Conservation (phyloP, 2,329 filamentous ascomycete genomes). For the Ophiostoma novo-ulmi region DNA sequence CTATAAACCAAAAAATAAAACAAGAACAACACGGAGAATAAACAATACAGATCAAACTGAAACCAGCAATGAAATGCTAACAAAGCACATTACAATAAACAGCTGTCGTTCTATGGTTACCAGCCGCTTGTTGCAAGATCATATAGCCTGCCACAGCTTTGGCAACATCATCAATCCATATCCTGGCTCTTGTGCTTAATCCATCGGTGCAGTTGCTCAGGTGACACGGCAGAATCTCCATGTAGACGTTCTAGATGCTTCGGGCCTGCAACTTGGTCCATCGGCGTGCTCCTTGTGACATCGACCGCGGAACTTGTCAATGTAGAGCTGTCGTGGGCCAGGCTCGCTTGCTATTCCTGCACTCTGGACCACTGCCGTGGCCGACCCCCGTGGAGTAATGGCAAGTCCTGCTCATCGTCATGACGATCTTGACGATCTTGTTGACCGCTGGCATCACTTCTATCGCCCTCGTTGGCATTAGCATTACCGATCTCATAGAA, state of each 20-base stretch:
- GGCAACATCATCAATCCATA: neutral
- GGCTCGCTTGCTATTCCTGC: conserved; percentile 27
- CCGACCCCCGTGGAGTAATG: conserved; percentile 22
- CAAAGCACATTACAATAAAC: neutral
- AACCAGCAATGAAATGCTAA: neutral
- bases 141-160: neutral
- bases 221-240: conserved; percentile 22
- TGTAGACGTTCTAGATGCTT: conserved; percentile 21
- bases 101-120: neutral
- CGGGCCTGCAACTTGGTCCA: neutral
- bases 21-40: neutral
- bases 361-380: conserved; percentile 27
- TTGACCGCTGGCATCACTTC: neutral
- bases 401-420: conserved; percentile 21
- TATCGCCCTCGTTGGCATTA: neutral
- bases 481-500: neutral
- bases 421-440: neutral
- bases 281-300: neutral
- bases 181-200: conserved; percentile 17
- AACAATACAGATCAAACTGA: neutral
- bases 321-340: conserved; percentile 21
- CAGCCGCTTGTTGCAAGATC: neutral
- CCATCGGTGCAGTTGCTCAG: conserved; percentile 25
- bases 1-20: neutral
- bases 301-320: neutral